Conservation (phyloP, 2,329 filamentous ascomycete genomes). For the Monilinia fructicola region DNA sequence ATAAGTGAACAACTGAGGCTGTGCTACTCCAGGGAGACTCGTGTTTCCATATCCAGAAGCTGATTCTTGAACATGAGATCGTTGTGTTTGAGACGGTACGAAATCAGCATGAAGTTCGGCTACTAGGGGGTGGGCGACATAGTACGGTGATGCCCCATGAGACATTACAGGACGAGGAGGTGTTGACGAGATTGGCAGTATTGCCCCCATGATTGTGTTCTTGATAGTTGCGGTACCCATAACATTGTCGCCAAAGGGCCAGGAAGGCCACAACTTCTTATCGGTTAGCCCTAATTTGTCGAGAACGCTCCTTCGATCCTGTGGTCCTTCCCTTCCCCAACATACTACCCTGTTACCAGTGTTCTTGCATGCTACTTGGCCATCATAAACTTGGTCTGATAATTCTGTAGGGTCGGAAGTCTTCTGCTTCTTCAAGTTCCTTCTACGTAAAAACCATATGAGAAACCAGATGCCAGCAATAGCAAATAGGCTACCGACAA, state of each 20-base stretch:
- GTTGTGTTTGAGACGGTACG: not conserved
- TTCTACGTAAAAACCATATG: conserved; percentile 8
- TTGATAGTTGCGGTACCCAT: conserved; percentile 9
- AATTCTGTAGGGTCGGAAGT: not conserved
- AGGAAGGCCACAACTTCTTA: conserved; percentile 9
- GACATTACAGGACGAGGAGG: not conserved
- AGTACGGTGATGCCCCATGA: not conserved
- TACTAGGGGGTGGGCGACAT: not conserved
- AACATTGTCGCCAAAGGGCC: conserved; percentile 7
- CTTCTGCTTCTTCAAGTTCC: not conserved
- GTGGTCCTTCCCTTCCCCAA: not conserved
- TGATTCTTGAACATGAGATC: too few species aligned
- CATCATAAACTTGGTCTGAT: too few species aligned
- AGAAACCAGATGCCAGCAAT: not conserved
- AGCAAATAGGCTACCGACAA: not conserved
- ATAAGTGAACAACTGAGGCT: not conserved
- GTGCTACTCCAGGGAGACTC: too few species aligned
- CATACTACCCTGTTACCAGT: not conserved
- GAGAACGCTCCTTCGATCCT: not conserved
- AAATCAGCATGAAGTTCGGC: not conserved
- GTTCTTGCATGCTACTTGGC: not conserved
- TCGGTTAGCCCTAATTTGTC: not conserved
- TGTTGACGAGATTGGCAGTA: not conserved
- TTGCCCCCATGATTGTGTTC: not conserved
- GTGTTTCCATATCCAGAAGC: not conserved